A percentile compares a stretch with the other conserved stretches of the same genome.
phyloP scores from a whole-genome alignment of 2,329 filamentous ascomycete genomes.

The Pleomassaria siparia region DNA sequence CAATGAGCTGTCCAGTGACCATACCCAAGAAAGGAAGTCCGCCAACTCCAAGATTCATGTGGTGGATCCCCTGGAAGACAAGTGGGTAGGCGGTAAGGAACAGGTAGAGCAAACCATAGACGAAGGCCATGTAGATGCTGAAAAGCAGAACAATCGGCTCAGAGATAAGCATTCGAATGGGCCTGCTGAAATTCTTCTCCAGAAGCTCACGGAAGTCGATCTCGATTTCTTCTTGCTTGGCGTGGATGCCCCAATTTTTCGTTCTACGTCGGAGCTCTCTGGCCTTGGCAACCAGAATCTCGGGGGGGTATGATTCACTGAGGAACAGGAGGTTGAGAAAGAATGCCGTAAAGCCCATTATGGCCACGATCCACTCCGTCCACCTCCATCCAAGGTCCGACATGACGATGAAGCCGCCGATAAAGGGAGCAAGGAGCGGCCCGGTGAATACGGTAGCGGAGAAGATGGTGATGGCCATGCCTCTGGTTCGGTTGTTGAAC shows the following conservation, averaged over 20 bases:
- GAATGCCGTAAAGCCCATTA: slow-evolving; percentile 58
- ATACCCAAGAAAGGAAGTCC: slow-evolving; percentile 87
- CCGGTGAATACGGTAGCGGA: slow-evolving; percentile 55
- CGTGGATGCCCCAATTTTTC: slow-evolving; percentile 64
- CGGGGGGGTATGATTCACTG: slow-evolving; percentile 59
- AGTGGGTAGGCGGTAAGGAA: slow-evolving; percentile 84
- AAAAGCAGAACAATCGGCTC: slow-evolving; percentile 51
- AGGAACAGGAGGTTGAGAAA: slow-evolving; percentile 56
- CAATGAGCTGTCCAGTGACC: slow-evolving; percentile 71
- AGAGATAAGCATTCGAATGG: slow-evolving; percentile 50
- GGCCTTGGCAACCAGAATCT: slow-evolving; percentile 60
- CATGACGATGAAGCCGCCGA: slow-evolving; percentile 57
- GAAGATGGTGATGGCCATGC: slow-evolving; percentile 53
- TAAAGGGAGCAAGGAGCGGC: slow-evolving; percentile 56
- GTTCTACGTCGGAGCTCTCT: slow-evolving; percentile 57
- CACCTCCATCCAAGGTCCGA: slow-evolving; percentile 57
- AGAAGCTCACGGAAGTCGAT: slow-evolving; percentile 53
- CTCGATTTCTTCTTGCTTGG: slow-evolving; percentile 57
- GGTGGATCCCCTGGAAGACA: slow-evolving; percentile 73
- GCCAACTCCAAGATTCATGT: slow-evolving; percentile 68
- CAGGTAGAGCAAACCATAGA: slow-evolving; percentile 74
- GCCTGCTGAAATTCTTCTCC: slow-evolving; percentile 57
- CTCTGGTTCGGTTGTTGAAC: slow-evolving; percentile 49
- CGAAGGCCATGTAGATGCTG: slow-evolving; percentile 46
- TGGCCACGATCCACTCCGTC: slow-evolving; percentile 57